A percentile compares a stretch with the other conserved stretches of the same genome.
Evolutionary conservation across 148 eudicot species (phyloP).

Genomic region (Pharnaceum exiguum): DNA sequence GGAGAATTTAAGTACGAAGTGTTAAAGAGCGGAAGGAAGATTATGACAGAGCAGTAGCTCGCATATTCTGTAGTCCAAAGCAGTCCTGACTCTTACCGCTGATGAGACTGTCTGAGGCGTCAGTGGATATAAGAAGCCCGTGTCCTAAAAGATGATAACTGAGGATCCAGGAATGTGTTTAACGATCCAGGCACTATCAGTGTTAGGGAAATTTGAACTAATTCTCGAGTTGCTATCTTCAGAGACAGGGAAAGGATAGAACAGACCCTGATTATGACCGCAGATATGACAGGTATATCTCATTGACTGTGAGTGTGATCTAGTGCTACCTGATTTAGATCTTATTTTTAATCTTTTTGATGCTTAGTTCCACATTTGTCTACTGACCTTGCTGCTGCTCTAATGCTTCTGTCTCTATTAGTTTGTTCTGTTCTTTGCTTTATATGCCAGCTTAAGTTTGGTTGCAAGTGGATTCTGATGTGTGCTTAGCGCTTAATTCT

Average conservation of each 20-base stretch:
- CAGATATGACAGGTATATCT: conserved; percentile 64
- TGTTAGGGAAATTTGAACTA: conserved; percentile 46
- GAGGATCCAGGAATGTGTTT: conserved; percentile 31
- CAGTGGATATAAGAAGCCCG: conserved; percentile 31
- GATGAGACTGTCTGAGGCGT: conserved; percentile 36
- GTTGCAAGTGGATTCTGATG: no score
- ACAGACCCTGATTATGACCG: conserved; percentile 94
- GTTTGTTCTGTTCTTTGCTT: no score
- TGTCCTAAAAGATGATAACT: conserved; percentile 48
- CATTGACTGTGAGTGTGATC: background rate
- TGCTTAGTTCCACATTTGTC: background rate
- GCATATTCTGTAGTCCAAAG: conserved; percentile 65
- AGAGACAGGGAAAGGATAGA: conserved; percentile 82
- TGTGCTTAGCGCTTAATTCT: no score
- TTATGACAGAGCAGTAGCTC: conserved; percentile 89
- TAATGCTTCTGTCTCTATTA: no score
- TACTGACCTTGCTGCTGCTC: no score
- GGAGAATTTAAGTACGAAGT: conserved; percentile 42
- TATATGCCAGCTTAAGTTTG: no score
- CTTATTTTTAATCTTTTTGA: background rate
- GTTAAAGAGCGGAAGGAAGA: conserved; percentile 93
- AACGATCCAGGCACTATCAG: conserved; percentile 34
- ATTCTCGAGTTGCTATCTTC: conserved; percentile 62
- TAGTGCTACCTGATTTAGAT: background rate
- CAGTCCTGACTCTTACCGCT: conserved; percentile 39